phyloP scores from a whole-genome alignment of 257 asterid species.

The Salvia miltiorrhiza region DNA sequence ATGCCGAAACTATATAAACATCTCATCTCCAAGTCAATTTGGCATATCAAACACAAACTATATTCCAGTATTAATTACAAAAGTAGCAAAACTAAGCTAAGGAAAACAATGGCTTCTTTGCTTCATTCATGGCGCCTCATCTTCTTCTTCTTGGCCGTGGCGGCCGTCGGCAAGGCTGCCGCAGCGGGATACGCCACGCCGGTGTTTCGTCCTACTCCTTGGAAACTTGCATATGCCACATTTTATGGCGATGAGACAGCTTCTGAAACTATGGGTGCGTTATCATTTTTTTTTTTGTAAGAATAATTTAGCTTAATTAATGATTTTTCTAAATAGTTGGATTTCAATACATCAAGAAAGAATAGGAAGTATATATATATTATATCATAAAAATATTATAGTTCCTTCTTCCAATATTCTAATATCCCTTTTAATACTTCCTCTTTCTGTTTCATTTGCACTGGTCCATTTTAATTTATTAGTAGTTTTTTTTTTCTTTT shows the following conservation, averaged over 20 bases:
- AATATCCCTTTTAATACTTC: not conserved
- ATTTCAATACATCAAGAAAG: no score
- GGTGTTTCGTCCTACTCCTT: constrained; percentile 37
- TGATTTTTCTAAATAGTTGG: no score
- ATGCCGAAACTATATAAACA: constrained; percentile 23
- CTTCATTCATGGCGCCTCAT: constrained; percentile 26
- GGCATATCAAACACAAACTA: constrained; percentile 7
- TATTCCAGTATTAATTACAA: not conserved
- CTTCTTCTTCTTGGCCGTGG: constrained; percentile 29
- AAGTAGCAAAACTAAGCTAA: not conserved
- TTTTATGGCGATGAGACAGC: constrained; percentile 78
- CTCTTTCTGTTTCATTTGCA: not conserved
- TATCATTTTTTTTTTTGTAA: not conserved
- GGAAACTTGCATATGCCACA: constrained; percentile 64
- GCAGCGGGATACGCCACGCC: constrained; percentile 24
- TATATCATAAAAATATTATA: not conserved
- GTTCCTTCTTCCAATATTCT: not conserved
- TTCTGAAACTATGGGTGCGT: constrained; percentile 56
- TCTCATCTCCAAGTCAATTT: constrained; percentile 15
- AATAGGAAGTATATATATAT: no score
- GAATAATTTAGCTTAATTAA: no score
- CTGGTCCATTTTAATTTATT: not conserved
- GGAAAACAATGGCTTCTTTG: constrained; percentile 36
- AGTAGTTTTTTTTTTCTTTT: no score
- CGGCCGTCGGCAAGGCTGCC: constrained; percentile 8